Evolutionary conservation across 345 rosid genomes (phyloP).

Genomic region (Brassica nigra): DNA sequence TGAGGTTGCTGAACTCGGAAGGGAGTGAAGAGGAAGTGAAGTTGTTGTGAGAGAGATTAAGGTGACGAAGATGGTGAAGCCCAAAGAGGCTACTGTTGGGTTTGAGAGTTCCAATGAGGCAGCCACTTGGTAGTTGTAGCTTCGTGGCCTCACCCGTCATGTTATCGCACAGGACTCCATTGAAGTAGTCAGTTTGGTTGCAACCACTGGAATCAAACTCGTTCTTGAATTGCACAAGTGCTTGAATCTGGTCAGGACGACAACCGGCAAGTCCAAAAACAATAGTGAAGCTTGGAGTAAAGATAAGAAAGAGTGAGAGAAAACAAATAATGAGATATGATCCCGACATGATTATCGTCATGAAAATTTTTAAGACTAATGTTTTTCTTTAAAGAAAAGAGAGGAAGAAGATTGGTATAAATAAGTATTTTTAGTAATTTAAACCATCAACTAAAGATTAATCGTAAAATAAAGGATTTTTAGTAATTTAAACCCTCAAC

Average conservation of each 20-base stretch:
- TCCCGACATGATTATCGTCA: not conserved
- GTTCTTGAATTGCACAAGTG: not conserved
- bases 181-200: not conserved
- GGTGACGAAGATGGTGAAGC: not conserved
- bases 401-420: not conserved
- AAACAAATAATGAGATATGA: not conserved
- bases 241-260: not conserved
- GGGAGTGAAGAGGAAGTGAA: not conserved
- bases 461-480: too few species aligned
- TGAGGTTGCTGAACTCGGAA: not conserved
- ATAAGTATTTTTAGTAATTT: too few species aligned
- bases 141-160: not conserved
- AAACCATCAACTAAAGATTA: too few species aligned
- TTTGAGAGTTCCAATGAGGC: not conserved
- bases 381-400: not conserved
- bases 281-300: not conserved
- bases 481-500: too few species aligned
- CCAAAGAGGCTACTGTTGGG: not conserved
- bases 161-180: not conserved
- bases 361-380: not conserved
- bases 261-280: not conserved
- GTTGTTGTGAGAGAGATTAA: not conserved
- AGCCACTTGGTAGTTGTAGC: not conserved
- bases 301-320: not conserved
- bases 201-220: not conserved